Evolutionary conservation across 495 filamentous ascomycete genomes (phyloP), one percentile per base, ranked within the genome.

Genomic region (Talaromyces borbonicus): DNA sequence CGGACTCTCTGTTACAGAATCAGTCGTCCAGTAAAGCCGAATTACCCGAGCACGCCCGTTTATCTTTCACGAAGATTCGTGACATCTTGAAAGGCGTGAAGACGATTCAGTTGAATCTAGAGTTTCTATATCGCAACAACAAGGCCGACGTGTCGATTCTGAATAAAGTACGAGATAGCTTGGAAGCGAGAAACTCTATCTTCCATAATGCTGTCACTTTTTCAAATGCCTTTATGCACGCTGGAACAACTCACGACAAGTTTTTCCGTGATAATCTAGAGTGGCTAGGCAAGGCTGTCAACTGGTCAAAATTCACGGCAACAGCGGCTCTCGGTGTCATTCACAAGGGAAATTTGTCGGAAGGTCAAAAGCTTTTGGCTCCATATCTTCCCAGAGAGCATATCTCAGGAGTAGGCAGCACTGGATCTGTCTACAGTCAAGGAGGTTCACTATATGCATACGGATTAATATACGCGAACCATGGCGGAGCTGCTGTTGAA

Each of bases 291-390:
- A 99, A 97, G 68, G 93, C 93, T 35, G 87, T 97, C 12, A 99
- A 99, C 68, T 99, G 93, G 93, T 96, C 92, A 47, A 99, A 99
- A 58, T 99, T 99, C 60, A 95, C 93, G 1, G 93, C 93, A 5
- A 99, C 93, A 8, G 93, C 93, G 39, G 90, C 93, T 5, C 69
- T 99, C 22, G 93, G 93, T 59, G 92, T 96, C 24, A 96, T 99
- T 46, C 93, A 99, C 64, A 80, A 85, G 15, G 93, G 93, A 36
- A 97, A 99, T 57, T 66, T 97, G 32, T 84, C 81, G 18, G 90
- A 97, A 59, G 90, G 90, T 3, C 83, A 85, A 56, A 95, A 94
- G 67, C 77, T 99, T 11, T 67, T 99, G 22, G 86, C 95, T 54
- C 93, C 93, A 14, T 99, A 99, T 56, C 79, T 99, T 4, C 93